Percentiles rank a stretch among this genome's conserved stretches.
phyloP scores from a whole-genome alignment of 371 early-diverging fungal genomes.

The Apophysomyces ossiformis region DNA sequence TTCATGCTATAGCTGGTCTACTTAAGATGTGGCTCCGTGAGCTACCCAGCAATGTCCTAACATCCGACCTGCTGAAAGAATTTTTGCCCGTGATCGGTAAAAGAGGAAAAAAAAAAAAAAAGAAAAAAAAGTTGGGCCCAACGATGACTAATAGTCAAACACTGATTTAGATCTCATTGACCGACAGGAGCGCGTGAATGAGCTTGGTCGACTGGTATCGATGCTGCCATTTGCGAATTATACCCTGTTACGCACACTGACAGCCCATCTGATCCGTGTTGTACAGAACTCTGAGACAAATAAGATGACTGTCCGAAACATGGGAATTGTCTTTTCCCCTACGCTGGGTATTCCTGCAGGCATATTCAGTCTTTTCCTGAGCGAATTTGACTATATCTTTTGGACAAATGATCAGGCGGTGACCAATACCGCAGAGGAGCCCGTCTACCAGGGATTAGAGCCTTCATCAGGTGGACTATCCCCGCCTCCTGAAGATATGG shows the following conservation, averaged over 20 bases:
- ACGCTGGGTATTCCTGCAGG: conserved; percentile 69
- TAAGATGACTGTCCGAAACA: conserved; percentile 73
- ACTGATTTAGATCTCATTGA: conserved; percentile 51
- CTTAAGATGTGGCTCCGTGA: conserved; percentile 93
- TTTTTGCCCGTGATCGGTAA: conserved; percentile 78
- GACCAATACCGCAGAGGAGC: background rate
- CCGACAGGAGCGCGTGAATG: conserved; percentile 54
- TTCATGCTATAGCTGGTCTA: conserved; percentile 91
- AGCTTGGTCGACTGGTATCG: conserved; percentile 56
- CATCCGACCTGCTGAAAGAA: conserved; percentile 75
- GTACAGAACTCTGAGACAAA: conserved; percentile 60
- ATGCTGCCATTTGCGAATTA: conserved; percentile 64
- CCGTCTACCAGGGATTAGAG: background rate
- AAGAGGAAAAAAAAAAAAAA: background rate
- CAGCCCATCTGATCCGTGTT: conserved; percentile 64
- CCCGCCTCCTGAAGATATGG: conserved; percentile 5
- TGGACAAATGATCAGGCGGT: conserved; percentile 21
- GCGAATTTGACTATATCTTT: conserved; percentile 66
- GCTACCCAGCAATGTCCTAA: conserved; percentile 85
- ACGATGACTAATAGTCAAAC: background rate
- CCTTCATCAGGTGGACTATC: background rate
- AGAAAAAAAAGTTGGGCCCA: background rate
- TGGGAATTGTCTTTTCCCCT: conserved; percentile 76
- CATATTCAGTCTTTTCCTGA: conserved; percentile 64
- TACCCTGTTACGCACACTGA: conserved; percentile 57